A percentile compares a stretch with the other conserved stretches of the same genome.
Evolutionary conservation across 208 protist genomes (phyloP).

Genomic region (Herpetomonas samuelpessoai): DNA sequence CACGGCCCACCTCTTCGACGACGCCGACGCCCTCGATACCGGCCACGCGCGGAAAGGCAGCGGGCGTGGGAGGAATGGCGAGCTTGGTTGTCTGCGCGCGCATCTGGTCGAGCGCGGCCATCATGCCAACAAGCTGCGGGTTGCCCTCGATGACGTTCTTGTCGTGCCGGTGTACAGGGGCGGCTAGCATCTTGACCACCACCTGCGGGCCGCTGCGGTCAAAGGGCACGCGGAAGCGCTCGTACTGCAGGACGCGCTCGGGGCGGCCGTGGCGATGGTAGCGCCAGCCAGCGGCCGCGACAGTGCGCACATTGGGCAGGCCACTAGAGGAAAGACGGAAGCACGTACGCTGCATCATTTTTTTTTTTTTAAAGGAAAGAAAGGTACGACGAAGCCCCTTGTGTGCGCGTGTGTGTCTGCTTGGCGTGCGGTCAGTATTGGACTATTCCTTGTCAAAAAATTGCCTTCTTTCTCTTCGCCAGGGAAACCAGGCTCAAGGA

Average conservation of each 20-base stretch:
- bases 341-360: not conserved
- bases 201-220: conserved; percentile 79
- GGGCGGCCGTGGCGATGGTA: conserved; percentile 80
- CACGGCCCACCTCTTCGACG: conserved; percentile 92
- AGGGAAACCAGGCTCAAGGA: too few relatives aligned
- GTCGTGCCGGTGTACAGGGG: conserved; percentile 96
- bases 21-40: conserved; percentile 95
- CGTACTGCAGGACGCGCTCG: conserved; percentile 75
- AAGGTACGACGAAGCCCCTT: too few relatives aligned
- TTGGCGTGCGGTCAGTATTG: too few relatives aligned
- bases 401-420: too few relatives aligned
- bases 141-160: conserved; percentile 94
- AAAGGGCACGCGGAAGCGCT: conserved; percentile 86
- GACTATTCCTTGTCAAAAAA: too few relatives aligned
- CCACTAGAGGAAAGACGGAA: conserved; percentile 13
- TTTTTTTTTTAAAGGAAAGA: too few relatives aligned
- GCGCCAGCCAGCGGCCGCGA: conserved; percentile 85
- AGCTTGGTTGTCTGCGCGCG: conserved; percentile 7
- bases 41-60: conserved; percentile 54
- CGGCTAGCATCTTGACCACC: conserved; percentile 94
- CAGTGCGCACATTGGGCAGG: conserved; percentile 57
- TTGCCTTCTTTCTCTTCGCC: too few relatives aligned
- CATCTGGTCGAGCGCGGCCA: conserved; percentile 16
- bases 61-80: conserved; percentile 4
- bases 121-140: conserved; percentile 39